phyloP scores from a whole-genome alignment of 1,284 basidiomycete genomes.

The Cutaneotrichosporon sp. region DNA sequence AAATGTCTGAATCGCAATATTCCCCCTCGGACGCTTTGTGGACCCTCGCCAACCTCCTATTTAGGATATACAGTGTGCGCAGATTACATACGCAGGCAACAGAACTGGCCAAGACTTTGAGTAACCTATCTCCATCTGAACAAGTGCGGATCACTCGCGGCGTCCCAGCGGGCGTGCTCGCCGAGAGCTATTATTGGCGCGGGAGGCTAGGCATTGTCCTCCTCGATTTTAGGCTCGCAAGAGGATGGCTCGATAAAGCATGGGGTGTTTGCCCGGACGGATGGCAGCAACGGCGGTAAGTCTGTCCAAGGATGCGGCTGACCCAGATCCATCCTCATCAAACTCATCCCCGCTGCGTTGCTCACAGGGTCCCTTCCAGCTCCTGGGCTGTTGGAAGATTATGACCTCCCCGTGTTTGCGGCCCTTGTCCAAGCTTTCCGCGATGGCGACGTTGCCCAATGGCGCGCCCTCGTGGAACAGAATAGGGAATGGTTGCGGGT shows the following conservation, averaged over 20 bases:
- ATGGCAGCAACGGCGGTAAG: slow-evolving; percentile 42
- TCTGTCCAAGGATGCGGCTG: not conserved
- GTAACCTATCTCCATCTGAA: slow-evolving; percentile 35
- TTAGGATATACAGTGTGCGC: slow-evolving; percentile 42
- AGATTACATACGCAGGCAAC: slow-evolving; percentile 46
- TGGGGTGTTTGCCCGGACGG: slow-evolving; percentile 35
- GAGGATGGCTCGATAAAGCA: slow-evolving; percentile 42
- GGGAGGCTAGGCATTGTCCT: slow-evolving; percentile 42
- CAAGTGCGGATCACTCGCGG: slow-evolving; percentile 35
- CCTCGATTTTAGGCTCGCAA: slow-evolving; percentile 39
- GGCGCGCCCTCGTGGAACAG: slow-evolving; percentile 42
- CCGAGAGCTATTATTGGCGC: slow-evolving; percentile 49
- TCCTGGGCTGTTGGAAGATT: slow-evolving; percentile 36
- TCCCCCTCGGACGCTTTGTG: slow-evolving; percentile 38
- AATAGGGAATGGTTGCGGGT: slow-evolving; percentile 50
- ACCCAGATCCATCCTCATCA: slow-evolving; percentile 52
- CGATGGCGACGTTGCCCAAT: slow-evolving; percentile 47
- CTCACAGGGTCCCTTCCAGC: slow-evolving; percentile 49
- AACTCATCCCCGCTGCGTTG: slow-evolving; percentile 51
- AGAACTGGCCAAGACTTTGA: slow-evolving; percentile 35
- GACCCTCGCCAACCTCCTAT: slow-evolving; percentile 43
- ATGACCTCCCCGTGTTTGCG: slow-evolving; percentile 44
- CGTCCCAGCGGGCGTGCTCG: slow-evolving; percentile 33
- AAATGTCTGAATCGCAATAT: slow-evolving; percentile 31
- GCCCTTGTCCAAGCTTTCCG: slow-evolving; percentile 49